phyloP scores from a whole-genome alignment of 495 filamentous ascomycete species.

The Pseudomonodictys pantanalensis region DNA sequence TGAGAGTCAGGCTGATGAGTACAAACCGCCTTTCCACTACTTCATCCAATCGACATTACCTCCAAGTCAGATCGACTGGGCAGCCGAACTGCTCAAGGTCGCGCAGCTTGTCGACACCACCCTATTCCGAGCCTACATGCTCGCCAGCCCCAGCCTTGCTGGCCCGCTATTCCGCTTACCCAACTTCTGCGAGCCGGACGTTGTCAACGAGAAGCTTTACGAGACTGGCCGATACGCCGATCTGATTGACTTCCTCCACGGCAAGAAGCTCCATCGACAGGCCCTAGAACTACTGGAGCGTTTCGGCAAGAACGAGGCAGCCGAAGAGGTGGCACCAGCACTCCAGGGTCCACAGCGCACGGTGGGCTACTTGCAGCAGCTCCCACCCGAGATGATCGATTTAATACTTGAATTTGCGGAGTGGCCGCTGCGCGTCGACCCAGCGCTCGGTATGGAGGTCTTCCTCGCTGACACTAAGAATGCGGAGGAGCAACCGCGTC shows the following conservation, averaged over 20 bases:
- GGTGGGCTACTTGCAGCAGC: slow-evolving; percentile 82
- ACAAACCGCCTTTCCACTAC: slow-evolving; percentile 40
- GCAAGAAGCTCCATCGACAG: slow-evolving; percentile 87
- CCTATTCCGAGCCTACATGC: slow-evolving; percentile 91
- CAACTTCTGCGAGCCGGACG: slow-evolving; percentile 95
- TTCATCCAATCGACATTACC: slow-evolving; percentile 45
- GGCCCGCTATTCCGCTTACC: slow-evolving; percentile 90
- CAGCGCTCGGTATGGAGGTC: slow-evolving; percentile 85
- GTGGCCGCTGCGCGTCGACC: slow-evolving; percentile 75
- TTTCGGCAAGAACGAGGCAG: slow-evolving; percentile 73
- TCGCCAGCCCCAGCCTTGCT: slow-evolving; percentile 75
- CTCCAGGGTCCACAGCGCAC: slow-evolving; percentile 83
- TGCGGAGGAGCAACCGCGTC: slow-evolving; percentile 80
- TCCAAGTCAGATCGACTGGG: slow-evolving; percentile 60
- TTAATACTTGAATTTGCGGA: slow-evolving; percentile 86
- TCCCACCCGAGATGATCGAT: slow-evolving; percentile 84
- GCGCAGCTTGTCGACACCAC: slow-evolving; percentile 88
- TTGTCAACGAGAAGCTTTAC: slow-evolving; percentile 88
- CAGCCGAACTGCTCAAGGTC: slow-evolving; percentile 65
- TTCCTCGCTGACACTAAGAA: slow-evolving; percentile 94
- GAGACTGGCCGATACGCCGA: slow-evolving; percentile 88
- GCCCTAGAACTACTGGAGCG: slow-evolving; percentile 78
- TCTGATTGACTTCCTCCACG: slow-evolving; percentile 93
- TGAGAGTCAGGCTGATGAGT: slow-evolving; percentile 47
- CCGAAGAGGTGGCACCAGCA: slow-evolving; percentile 59